Evolutionary conservation across 106 monocot species (phyloP), one percentile per base, ranked within the genome.

Genomic region (Iris macrosiphon): DNA sequence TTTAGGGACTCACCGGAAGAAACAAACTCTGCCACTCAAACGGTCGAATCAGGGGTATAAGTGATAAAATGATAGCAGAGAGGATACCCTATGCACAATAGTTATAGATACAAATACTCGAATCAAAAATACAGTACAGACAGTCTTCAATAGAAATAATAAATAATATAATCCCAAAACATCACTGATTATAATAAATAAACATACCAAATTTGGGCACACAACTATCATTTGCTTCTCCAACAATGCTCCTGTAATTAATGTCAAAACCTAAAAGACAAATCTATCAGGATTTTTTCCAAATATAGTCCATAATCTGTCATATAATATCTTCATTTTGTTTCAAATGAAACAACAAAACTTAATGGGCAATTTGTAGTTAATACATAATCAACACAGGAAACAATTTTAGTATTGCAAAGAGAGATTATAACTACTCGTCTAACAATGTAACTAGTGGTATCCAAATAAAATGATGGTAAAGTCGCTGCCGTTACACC

Each of bases 21-120:
- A 89, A 67, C 53, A 96, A 83, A 59, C 96, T 96, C 57, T 96
- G 96, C 89, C 89, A 96, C 40, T 86, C 77, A 57, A 96, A 96
- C 44, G 96, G 96, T 29, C 72, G 85, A 55, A 96, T 79, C 83
- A 96, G 79, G 12, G 96, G 96, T 45, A 96, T 75, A 56, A 86
- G 20, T 30, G 96, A 96, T 25, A 96, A 56, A 4, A 86, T 72
- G 56, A 68, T 75, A 8, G 96, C 89, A 67, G 89, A 90, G 32
- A 96, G 55, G 33, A 86, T 52, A 60, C 96, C 96, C 96, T 96
- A 70, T 55, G 52, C 31, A 63, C 34, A 59, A 37, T 31, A n/a
- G 24, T 31, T 49, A n/a, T 33, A 31, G 23, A 59, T 63, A 43
- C 1, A 61, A 56, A 27, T 6, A 13, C 34, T 66, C 38, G 35